These are phyloP conservation scores for Oehlia diaphana DNA, from an alignment of 192 early-diverging fungal species.

Conservation along the genomic window DNA sequence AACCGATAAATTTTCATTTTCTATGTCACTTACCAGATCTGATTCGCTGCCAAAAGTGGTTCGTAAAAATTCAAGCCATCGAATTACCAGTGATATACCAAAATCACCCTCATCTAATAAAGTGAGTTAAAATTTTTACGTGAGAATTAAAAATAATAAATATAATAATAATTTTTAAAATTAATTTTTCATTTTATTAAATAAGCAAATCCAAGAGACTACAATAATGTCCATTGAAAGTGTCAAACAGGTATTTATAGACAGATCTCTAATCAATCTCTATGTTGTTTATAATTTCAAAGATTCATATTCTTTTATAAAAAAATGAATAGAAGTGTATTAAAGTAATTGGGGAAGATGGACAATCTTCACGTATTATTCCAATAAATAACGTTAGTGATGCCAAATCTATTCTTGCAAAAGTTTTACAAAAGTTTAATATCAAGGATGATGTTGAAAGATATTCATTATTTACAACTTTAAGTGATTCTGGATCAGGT, in stretches of 20 bases:
- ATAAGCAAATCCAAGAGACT: conserved; percentile 26
- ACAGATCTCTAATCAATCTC: too few relatives aligned
- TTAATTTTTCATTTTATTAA: background rate
- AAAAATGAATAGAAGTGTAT: conserved; percentile 59
- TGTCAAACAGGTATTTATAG: conserved; percentile 47
- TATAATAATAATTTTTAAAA: background rate
- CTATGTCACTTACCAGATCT: conserved; percentile 7
- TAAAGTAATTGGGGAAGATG: conserved; percentile 76
- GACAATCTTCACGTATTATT: conserved; percentile 72
- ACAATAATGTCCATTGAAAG: conserved; percentile 59
- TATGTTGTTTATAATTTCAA: too few relatives aligned
- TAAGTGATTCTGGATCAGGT: conserved; percentile 70
- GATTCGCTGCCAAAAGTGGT: background rate
- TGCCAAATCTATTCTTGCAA: conserved; percentile 65
- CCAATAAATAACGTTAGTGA: conserved; percentile 71
- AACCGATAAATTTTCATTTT: conserved; percentile 15
- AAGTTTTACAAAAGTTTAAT: conserved; percentile 81
- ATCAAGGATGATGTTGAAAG: conserved; percentile 70
- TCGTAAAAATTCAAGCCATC: background rate
- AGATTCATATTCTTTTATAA: background rate
- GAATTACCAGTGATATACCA: background rate
- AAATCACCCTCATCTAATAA: background rate
- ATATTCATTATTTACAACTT: conserved; percentile 73
- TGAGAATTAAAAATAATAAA: too few relatives aligned
- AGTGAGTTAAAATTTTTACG: background rate